Conservation (phyloP, 176 grass and related monocot genomes). For the Bolboschoenus planiculmis region DNA sequence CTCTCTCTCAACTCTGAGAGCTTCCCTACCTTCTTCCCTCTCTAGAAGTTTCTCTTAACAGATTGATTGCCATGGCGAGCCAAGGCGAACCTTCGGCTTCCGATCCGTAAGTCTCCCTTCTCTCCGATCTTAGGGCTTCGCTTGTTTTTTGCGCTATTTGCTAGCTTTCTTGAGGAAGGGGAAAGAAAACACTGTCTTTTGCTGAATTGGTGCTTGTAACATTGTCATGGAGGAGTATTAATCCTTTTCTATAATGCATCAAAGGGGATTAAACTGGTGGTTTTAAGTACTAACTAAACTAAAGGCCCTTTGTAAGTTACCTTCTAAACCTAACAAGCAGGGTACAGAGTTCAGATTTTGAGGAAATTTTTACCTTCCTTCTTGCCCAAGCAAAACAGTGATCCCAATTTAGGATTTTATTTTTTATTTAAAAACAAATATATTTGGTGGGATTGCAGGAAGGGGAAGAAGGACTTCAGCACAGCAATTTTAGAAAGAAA, state of each 20-base stretch:
- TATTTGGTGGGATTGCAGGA: slow-evolving; percentile 28
- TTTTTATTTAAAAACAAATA: not conserved
- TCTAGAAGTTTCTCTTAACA: slow-evolving; percentile 3
- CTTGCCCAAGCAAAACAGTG: not conserved
- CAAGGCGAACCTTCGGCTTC: slow-evolving; percentile 52
- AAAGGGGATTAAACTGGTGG: slow-evolving; percentile 5
- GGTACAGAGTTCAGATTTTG: not conserved
- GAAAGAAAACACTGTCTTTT: not conserved
- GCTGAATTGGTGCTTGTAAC: not conserved
- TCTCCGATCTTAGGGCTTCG: slow-evolving; percentile 25
- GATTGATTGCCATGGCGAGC: slow-evolving; percentile 38
- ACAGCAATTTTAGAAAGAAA: slow-evolving; percentile 69
- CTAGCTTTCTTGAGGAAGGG: slow-evolving; percentile 15
- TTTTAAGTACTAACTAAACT: not conserved
- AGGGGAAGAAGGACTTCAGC: slow-evolving; percentile 75
- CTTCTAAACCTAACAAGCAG: not conserved
- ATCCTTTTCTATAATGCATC: not conserved
- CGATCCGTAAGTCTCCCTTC: slow-evolving; percentile 51
- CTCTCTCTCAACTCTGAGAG: not conserved
- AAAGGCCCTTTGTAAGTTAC: not conserved
- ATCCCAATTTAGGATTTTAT: not conserved
- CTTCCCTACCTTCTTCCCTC: not conserved
- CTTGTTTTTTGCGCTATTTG: slow-evolving; percentile 25
- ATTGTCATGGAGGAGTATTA: not conserved
- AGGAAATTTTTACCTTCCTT: not conserved